phyloP scores from a whole-genome alignment of 139 green algal species.

The Medakamo hakoo region DNA sequence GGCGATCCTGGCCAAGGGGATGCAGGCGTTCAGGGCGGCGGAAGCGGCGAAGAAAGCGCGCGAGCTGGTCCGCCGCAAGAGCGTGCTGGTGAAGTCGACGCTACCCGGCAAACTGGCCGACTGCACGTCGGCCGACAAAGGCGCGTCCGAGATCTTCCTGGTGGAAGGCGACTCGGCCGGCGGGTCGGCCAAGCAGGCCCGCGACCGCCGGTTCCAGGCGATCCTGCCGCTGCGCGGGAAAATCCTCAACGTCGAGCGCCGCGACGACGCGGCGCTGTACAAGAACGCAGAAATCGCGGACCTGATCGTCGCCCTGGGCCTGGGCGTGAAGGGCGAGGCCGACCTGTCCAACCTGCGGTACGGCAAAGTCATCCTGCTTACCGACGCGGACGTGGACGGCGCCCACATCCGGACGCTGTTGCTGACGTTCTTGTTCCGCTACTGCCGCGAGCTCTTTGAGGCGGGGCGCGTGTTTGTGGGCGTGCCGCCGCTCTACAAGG shows the following conservation, averaged over 20 bases:
- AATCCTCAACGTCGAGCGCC: constrained; percentile 92
- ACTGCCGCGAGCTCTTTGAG: constrained; percentile 67
- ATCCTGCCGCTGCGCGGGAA: constrained; percentile 91
- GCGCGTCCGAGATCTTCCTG: constrained; percentile 82
- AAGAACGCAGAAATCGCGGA: constrained; percentile 89
- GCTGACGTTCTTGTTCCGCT: constrained; percentile 96
- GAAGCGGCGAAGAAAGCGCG: constrained; percentile 86
- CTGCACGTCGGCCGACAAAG: constrained; percentile 44
- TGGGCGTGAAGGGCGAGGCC: constrained; percentile 57
- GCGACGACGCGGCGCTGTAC: constrained; percentile 65
- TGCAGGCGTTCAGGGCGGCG: constrained; percentile 47
- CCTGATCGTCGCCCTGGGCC: constrained; percentile 82
- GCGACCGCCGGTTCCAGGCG: constrained; percentile 74
- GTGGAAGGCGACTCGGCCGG: constrained; percentile 94
- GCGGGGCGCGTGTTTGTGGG: constrained; percentile 81
- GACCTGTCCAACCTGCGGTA: background rate
- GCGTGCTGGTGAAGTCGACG: constrained; percentile 58
- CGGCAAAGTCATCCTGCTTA: constrained; percentile 82
- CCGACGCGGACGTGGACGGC: constrained; percentile 95
- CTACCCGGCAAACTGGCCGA: constrained; percentile 95
- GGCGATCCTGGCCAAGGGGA: constrained; percentile 43
- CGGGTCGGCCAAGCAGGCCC: constrained; percentile 85
- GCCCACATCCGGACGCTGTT: constrained; percentile 96
- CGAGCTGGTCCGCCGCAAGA: constrained; percentile 89
- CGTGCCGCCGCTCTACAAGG: constrained; percentile 87